Evolutionary conservation across 495 filamentous ascomycete species (phyloP), one percentile per base, ranked within the genome.

Genomic region (Xylaria bambusicola): DNA sequence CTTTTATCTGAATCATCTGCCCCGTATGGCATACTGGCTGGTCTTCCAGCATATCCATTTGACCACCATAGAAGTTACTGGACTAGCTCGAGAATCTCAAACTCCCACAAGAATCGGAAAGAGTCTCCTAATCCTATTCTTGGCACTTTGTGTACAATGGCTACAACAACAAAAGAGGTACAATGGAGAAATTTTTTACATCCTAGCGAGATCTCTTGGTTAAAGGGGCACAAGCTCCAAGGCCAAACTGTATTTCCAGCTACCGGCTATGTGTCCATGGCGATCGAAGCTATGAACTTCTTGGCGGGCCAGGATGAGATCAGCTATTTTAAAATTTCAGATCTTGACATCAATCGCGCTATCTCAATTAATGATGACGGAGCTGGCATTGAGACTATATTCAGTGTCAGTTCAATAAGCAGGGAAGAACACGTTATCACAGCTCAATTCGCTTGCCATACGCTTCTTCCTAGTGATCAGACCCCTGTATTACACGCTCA

Each of bases 41-140:
- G 29, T 5, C 64, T 85, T n/a, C 82, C 82, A 0, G 33, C 65
- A 0, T 85, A 83, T 56, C 56, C 52, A 0, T 85, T 75, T 74
- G 64, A 82, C 26, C 80, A 84, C 47, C 64, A 71, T 1, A 54
- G 64, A 1, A 9, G 50, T 0, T 69, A 73, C 62, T 80, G 76
- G 74, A 35, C 70, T 24, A 79, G 80, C 40, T 77, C 77, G 0
- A 72, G 80, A 0, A 20, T 33, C 17, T 72, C 72, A 2, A 62
- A 52, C 8, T 54, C 50, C 0, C 57, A 67, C 0, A 68, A 70
- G 17, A 44, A 23, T 6, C 46, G 60, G 7, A 38, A 24, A 2
- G 35, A 63, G 1, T 56, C 66, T 0, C 69, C 70, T 3, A 74
- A 80, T 53, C 70, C 71, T 21, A 67, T 82, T 0, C 65, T 82